Base-by-base conservation (phyloP, 2,329 filamentous ascomycete species). In the Alternaria rosae region DNA sequence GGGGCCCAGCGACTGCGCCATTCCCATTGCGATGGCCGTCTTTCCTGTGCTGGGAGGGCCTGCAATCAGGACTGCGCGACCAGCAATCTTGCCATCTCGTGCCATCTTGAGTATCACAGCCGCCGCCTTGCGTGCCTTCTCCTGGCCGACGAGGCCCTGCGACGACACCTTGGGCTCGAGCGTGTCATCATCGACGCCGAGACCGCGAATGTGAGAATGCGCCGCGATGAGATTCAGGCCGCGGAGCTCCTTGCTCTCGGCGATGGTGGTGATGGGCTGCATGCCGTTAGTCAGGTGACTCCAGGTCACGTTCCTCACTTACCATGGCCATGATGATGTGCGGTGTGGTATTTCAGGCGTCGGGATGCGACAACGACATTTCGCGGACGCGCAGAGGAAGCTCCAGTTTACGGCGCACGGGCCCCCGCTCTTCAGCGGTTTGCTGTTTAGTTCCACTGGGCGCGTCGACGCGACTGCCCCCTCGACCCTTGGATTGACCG, bases 21-120 rank as follows among this genome's bases (percentile, higher is more conserved):
- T 97, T 51, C 94, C 95, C 92, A 97, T 98, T 54, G 95, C 95
- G 72, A 99, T 97, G 50, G 95, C 95, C 1, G 95, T 99, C 85
- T 99, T 99, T 76, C 95, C 95, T 55, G 95, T 99, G 82, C 95
- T 94, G 5, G 95, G 95, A 63, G 95, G 95, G 0, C 95, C 95
- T 51, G 95, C 94, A 74, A 99, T 97, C 72, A 99, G 85, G 30
- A 97, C 92, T 32, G 95, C 95, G 75, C 94, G 89, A 55, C 95
- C 95, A 61, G 95, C 95, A 82, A 99, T 98, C 85, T 97, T 98
- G 76, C 94, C 94, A 77, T 97, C 93, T 83, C 97, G 97, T 74
- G 97, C 96, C 95, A 99, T 99, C 84, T 97, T 93, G 64, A 99
- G 84, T 73, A 99, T 97, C 51, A 99, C 91, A 1, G 94, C 95